Evolutionary conservation across 2,329 filamentous ascomycete species (phyloP).

Genomic region (Fusarium kyushuense): DNA sequence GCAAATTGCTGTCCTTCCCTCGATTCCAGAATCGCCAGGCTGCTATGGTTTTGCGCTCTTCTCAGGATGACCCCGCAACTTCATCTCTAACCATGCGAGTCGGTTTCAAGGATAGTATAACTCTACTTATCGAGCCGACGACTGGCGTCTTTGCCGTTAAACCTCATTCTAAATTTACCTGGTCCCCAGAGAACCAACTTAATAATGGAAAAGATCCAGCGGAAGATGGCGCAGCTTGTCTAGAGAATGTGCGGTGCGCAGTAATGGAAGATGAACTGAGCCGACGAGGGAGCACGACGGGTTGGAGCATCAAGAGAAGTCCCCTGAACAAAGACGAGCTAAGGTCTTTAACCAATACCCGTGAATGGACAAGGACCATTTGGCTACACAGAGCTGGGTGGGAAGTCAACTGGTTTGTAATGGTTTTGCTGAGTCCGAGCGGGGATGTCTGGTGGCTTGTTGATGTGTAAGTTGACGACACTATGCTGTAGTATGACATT

Average conservation of each 20-base stretch:
- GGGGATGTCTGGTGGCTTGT: slow-evolving; percentile 86
- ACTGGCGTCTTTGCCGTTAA: slow-evolving; percentile 81
- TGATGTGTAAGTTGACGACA: slow-evolving; percentile 63
- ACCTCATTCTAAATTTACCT: slow-evolving; percentile 69
- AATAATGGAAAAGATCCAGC: slow-evolving; percentile 70
- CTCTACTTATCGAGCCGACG: slow-evolving; percentile 78
- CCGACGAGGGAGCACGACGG: slow-evolving; percentile 69
- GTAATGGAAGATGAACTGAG: slow-evolving; percentile 72
- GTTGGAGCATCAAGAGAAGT: slow-evolving; percentile 69
- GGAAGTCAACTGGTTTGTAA: slow-evolving; percentile 77
- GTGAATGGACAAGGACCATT: slow-evolving; percentile 71
- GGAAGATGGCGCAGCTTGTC: slow-evolving; percentile 66
- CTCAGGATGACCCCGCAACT: slow-evolving; percentile 71
- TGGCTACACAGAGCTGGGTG: slow-evolving; percentile 81
- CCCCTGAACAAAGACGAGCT: slow-evolving; percentile 66
- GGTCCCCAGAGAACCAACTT: slow-evolving; percentile 72
- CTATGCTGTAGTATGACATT: neutral
- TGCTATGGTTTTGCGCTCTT: slow-evolving; percentile 68
- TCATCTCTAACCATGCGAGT: slow-evolving; percentile 78
- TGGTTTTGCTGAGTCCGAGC: slow-evolving; percentile 75
- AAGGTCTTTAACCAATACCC: slow-evolving; percentile 71
- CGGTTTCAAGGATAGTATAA: slow-evolving; percentile 70
- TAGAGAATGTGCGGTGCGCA: slow-evolving; percentile 73
- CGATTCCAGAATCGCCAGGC: slow-evolving; percentile 73
- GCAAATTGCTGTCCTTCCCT: slow-evolving; percentile 68